phyloP scores from a whole-genome alignment of 768 basidiomycete genomes.

The Lactifluus volemus region DNA sequence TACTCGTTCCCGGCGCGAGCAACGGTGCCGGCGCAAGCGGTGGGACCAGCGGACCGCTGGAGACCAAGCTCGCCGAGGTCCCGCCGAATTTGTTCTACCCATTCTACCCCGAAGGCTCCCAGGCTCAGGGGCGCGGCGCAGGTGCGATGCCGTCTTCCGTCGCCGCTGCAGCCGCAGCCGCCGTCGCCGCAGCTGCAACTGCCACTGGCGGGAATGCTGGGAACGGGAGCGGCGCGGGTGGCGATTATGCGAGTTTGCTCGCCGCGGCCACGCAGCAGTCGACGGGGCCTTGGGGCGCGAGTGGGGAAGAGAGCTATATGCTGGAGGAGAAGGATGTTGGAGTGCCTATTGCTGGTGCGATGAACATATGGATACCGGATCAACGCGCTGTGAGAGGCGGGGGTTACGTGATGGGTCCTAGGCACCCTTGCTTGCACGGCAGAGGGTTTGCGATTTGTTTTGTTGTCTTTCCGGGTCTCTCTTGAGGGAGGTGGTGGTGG shows the following conservation, averaged over 20 bases:
- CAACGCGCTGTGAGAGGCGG: slow-evolving; percentile 8
- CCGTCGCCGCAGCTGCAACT: background rate
- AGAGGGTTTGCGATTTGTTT: too few relatives aligned
- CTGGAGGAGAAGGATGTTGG: slow-evolving; percentile 51
- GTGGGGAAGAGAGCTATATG: slow-evolving; percentile 55
- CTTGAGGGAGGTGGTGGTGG: too few relatives aligned
- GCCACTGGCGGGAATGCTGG: slow-evolving; percentile 9
- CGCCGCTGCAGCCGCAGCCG: background rate
- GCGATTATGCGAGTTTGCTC: slow-evolving; percentile 46
- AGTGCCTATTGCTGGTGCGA: background rate
- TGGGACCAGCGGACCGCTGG: background rate
- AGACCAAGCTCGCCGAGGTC: slow-evolving; percentile 48
- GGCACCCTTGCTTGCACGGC: too few relatives aligned
- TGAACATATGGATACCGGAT: slow-evolving; percentile 14
- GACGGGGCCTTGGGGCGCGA: slow-evolving; percentile 45
- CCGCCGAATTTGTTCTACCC: slow-evolving; percentile 69
- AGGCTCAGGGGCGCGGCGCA: slow-evolving; percentile 19
- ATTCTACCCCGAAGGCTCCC: slow-evolving; percentile 54
- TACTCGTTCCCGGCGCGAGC: background rate
- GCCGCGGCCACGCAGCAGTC: slow-evolving; percentile 48
- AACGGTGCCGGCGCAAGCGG: background rate
- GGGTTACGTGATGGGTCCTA: slow-evolving; percentile 8
- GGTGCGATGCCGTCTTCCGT: slow-evolving; percentile 5
- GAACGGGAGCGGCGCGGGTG: slow-evolving; percentile 17
- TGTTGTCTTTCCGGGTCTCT: too few relatives aligned